Evolutionary conservation across 768 basidiomycete species (phyloP).

Genomic region (Porpolomopsis calyptriformis): DNA sequence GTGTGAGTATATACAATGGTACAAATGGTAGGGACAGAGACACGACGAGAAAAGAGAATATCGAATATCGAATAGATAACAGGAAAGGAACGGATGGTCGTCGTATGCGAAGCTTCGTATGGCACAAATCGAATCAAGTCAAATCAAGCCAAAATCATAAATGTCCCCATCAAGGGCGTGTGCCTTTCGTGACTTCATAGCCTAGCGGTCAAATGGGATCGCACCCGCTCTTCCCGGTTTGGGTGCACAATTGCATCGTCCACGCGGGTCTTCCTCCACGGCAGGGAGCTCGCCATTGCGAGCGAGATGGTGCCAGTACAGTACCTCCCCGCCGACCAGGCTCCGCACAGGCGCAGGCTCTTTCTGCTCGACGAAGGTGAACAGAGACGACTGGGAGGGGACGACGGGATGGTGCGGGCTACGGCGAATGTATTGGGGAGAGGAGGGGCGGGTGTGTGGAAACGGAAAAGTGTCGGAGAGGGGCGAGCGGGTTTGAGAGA

Average conservation of each 20-base stretch:
- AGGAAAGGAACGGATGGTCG: too few species aligned
- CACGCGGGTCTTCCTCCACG: conserved; percentile 51
- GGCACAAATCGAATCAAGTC: too few species aligned
- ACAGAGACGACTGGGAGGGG: conserved; percentile 16
- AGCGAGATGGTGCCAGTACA: conserved; percentile 70
- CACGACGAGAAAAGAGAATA: not conserved
- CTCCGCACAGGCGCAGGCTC: conserved; percentile 28
- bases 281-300: conserved; percentile 65
- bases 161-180: too few species aligned
- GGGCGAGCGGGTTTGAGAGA: conserved; percentile 13
- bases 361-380: conserved; percentile 24
- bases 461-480: conserved; percentile 12
- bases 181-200: too few species aligned
- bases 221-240: not conserved
- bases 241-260: conserved; percentile 22
- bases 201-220: not conserved
- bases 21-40: too few species aligned
- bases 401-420: conserved; percentile 14
- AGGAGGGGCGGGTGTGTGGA: conserved; percentile 11
- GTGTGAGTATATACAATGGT: not conserved
- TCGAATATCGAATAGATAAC: too few species aligned
- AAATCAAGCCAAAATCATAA: too few species aligned
- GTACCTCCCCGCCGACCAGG: conserved; percentile 47
- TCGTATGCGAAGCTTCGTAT: too few species aligned
- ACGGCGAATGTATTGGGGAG: conserved; percentile 13